A percentile compares a stretch with the other conserved stretches of the same genome.
These are phyloP conservation scores for Oryza meridionalis DNA, from an alignment of 176 grass and related monocot genomes.

Conservation along the genomic window DNA sequence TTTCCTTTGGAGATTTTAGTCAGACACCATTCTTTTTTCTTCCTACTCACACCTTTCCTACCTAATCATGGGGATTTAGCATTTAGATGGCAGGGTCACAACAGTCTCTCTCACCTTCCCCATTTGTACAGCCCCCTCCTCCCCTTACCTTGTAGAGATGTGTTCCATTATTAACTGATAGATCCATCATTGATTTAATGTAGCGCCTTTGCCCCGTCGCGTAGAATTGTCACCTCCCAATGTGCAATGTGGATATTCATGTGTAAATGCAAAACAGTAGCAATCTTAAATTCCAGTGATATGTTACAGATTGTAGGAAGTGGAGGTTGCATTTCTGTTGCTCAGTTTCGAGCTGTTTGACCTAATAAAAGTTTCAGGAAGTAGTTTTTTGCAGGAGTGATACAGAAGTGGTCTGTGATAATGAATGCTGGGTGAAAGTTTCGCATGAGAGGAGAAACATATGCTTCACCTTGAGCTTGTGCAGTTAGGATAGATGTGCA, in stretches of 20 bases:
- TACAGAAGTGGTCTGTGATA: neutral
- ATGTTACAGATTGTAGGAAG: slow-evolving; percentile 23
- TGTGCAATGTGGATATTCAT: slow-evolving; percentile 30
- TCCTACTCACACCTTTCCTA: slow-evolving; percentile 55
- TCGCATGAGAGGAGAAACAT: neutral
- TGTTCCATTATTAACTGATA: slow-evolving; percentile 66
- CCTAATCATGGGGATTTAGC: slow-evolving; percentile 55
- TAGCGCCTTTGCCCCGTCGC: slow-evolving; percentile 42
- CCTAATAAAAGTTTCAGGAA: neutral
- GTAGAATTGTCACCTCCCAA: slow-evolving; percentile 25
- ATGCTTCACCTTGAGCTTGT: neutral
- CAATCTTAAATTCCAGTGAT: slow-evolving; percentile 39
- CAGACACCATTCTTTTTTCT: slow-evolving; percentile 65
- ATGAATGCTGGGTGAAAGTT: neutral
- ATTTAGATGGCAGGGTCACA: slow-evolving; percentile 62
- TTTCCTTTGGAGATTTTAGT: slow-evolving; percentile 53
- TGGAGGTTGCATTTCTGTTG: slow-evolving; percentile 1
- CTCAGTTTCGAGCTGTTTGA: slow-evolving; percentile 15
- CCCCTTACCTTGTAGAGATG: slow-evolving; percentile 57
- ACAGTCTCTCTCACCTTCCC: slow-evolving; percentile 43
- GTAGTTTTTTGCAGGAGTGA: neutral
- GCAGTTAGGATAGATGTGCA: no score
- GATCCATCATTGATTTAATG: slow-evolving; percentile 57
- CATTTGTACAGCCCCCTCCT: slow-evolving; percentile 56
- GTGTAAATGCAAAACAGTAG: slow-evolving; percentile 52